Evolutionary conservation across 441 rosid genomes (phyloP).

Genomic region (Gossypium davidsonii): DNA sequence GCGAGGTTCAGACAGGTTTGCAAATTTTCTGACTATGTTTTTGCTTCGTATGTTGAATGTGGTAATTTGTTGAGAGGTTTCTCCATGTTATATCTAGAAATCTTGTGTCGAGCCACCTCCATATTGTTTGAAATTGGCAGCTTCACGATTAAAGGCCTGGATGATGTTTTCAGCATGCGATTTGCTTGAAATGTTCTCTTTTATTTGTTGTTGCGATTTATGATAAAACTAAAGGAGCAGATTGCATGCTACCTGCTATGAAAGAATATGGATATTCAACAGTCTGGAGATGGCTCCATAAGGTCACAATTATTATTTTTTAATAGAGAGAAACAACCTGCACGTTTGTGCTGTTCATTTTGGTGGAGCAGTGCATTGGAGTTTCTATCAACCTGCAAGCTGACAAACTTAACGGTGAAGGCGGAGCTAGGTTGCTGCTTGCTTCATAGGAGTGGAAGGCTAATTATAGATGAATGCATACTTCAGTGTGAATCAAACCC

Average conservation of each 20-base stretch:
- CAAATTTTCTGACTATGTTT: neutral
- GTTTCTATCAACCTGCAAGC: slow-evolving; percentile 25
- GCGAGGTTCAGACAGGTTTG: slow-evolving; percentile 95
- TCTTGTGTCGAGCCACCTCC: slow-evolving; percentile 5
- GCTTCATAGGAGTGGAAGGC: slow-evolving; percentile 85
- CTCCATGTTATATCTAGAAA: slow-evolving; percentile 1
- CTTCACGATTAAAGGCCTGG: neutral
- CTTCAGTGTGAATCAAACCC: slow-evolving; percentile 84
- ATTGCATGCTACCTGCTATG: neutral
- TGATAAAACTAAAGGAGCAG: neutral
- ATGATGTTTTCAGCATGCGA: neutral
- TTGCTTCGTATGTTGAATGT: neutral
- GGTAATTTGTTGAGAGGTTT: neutral
- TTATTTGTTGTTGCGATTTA: neutral
- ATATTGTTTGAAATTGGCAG: slow-evolving; percentile 12
- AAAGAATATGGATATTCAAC: neutral
- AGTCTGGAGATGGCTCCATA: slow-evolving; percentile 7
- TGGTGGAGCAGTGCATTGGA: slow-evolving; percentile 74
- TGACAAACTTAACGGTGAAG: slow-evolving; percentile 72
- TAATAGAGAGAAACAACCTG: slow-evolving; percentile 5
- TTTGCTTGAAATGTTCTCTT: neutral
- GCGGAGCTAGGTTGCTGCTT: slow-evolving; percentile 94
- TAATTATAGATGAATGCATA: slow-evolving; percentile 75
- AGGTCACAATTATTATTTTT: neutral
- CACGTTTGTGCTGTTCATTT: slow-evolving; percentile 23